Evolutionary conservation across 768 basidiomycete genomes (phyloP).

Genomic region (Rhizopogon sp.): DNA sequence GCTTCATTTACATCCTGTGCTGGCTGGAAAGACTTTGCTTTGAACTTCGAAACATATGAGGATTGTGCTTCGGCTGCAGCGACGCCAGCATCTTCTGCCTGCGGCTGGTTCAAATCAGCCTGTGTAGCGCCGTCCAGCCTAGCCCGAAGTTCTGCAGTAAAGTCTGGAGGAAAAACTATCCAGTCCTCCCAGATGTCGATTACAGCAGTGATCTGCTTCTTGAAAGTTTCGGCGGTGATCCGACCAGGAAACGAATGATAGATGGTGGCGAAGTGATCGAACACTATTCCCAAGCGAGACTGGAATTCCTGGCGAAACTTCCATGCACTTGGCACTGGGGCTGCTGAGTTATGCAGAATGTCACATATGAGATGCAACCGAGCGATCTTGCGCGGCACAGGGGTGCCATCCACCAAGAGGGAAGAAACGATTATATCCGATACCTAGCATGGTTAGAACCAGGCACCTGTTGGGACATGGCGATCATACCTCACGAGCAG

Average conservation of each 20-base stretch:
- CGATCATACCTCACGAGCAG: slow-evolving; percentile 75
- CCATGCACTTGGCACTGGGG: slow-evolving; percentile 93
- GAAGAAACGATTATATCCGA: slow-evolving; percentile 89
- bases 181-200: slow-evolving; percentile 98
- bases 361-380: slow-evolving; percentile 95
- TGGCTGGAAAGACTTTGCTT: slow-evolving; percentile 71
- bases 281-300: slow-evolving; percentile 83
- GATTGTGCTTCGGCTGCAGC: slow-evolving; percentile 21
- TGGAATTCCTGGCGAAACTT: slow-evolving; percentile 96
- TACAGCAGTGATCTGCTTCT: slow-evolving; percentile 82
- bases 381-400: slow-evolving; percentile 96
- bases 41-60: slow-evolving; percentile 60
- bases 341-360: slow-evolving; percentile 95
- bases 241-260: slow-evolving; percentile 95
- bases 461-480: background rate
- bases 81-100: slow-evolving; percentile 18
- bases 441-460: slow-evolving; percentile 45
- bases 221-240: slow-evolving; percentile 95
- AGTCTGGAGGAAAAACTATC: slow-evolving; percentile 93
- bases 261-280: slow-evolving; percentile 91
- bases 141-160: slow-evolving; percentile 65
- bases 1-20: slow-evolving; percentile 40
- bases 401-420: slow-evolving; percentile 82
- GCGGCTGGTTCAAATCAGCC: slow-evolving; percentile 22
- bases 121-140: slow-evolving; percentile 62